phyloP scores from a whole-genome alignment of 176 grass and related monocot genomes.

The Melocanna baccifera region DNA sequence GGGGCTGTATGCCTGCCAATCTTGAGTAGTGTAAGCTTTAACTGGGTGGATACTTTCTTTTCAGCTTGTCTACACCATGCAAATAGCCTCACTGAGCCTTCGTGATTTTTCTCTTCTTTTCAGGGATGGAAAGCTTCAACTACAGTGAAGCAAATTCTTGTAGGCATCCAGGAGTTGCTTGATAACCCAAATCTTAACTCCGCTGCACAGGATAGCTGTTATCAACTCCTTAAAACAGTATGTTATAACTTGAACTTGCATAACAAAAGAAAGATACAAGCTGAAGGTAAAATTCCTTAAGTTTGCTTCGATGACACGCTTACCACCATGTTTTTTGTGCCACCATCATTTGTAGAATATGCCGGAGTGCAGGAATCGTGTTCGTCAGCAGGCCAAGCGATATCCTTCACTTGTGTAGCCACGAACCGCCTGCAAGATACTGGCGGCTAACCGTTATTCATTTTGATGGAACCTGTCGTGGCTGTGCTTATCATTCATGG shows the following conservation, averaged over 20 bases:
- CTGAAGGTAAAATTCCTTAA: background rate
- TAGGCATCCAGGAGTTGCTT: slow-evolving; percentile 83
- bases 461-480: background rate
- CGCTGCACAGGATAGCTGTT: slow-evolving; percentile 56
- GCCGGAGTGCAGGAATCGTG: slow-evolving; percentile 46
- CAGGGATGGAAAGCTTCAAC: slow-evolving; percentile 89
- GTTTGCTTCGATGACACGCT: background rate
- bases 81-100: background rate
- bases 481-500: background rate
- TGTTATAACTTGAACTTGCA: background rate
- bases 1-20: slow-evolving; percentile 82
- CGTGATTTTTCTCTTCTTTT: background rate
- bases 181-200: slow-evolving; percentile 70
- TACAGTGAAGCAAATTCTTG: slow-evolving; percentile 75
- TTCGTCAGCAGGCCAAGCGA: slow-evolving; percentile 58
- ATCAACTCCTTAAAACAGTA: slow-evolving; percentile 64
- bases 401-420: slow-evolving; percentile 57
- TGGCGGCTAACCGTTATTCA: background rate
- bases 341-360: slow-evolving; percentile 46
- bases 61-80: background rate
- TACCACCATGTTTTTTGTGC: slow-evolving; percentile 14
- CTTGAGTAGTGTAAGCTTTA: slow-evolving; percentile 48
- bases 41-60: slow-evolving; percentile 1
- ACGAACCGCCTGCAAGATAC: background rate
- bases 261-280: background rate